Percentiles rank a stretch among this genome's conserved stretches.
phyloP scores from a whole-genome alignment of 805 yeast species.

The Myxozyma geophila region DNA sequence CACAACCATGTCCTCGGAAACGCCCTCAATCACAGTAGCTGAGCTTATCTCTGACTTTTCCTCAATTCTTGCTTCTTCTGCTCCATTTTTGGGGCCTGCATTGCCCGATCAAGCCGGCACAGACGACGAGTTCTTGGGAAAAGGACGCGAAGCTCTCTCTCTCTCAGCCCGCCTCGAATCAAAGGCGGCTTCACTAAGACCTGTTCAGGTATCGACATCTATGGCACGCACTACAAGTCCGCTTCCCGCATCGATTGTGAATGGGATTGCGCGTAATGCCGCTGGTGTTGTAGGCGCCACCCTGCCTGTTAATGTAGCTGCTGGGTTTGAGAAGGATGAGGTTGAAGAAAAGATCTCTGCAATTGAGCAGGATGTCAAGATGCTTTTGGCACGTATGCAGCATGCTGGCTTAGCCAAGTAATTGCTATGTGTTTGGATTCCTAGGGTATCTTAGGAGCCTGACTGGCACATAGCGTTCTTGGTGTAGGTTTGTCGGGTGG shows the following conservation, averaged over 20 bases:
- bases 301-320: background rate
- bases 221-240: conserved; percentile 3
- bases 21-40: conserved; percentile 16
- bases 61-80: conserved; percentile 8
- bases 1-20: background rate
- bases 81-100: background rate
- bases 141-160: conserved; percentile 14
- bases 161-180: conserved; percentile 4
- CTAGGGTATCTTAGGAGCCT: too few relatives aligned
- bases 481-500: too few relatives aligned
- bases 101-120: background rate
- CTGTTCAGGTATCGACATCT: background rate
- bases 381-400: conserved; percentile 16
- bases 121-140: conserved; percentile 19
- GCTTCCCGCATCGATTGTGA: conserved; percentile 2
- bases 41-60: conserved; percentile 26
- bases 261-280: conserved; percentile 4
- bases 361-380: conserved; percentile 9
- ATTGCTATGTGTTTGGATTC: background rate
- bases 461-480: background rate
- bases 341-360: conserved; percentile 9
- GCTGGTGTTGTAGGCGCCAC: background rate
- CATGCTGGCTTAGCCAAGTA: conserved; percentile 11
- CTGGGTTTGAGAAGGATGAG: conserved; percentile 4
- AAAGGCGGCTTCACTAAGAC: background rate